These are phyloP conservation scores for Nannochloris sp. DNA, from an alignment of 139 green algal species.

Conservation along the genomic window DNA sequence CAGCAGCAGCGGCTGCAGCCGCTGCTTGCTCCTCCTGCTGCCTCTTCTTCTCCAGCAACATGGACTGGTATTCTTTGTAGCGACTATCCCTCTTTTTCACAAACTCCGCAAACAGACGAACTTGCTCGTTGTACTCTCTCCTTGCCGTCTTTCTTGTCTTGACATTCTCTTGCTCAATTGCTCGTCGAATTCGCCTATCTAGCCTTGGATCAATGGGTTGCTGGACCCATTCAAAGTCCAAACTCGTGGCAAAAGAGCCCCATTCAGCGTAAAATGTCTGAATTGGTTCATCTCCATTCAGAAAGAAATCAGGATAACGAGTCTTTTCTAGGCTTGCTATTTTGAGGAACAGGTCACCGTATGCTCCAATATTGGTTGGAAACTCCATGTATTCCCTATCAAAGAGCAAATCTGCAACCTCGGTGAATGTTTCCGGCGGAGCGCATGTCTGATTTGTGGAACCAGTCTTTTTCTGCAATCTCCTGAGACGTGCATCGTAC, in stretches of 20 bases:
- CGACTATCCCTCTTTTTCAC: constrained; percentile 81
- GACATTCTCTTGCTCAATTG: constrained; percentile 93
- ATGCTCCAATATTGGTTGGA: constrained; percentile 63
- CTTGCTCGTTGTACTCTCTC: constrained; percentile 80
- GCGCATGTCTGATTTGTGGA: too few species aligned
- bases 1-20: constrained; percentile 12
- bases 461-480: constrained; percentile 51
- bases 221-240: constrained; percentile 77
- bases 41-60: background rate
- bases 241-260: constrained; percentile 63
- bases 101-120: constrained; percentile 80
- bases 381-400: constrained; percentile 75
- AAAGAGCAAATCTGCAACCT: constrained; percentile 48
- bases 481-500: constrained; percentile 87
- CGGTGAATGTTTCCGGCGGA: too few species aligned
- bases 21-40: constrained; percentile 13
- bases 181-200: constrained; percentile 67
- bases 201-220: constrained; percentile 69
- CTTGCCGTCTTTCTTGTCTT: constrained; percentile 81
- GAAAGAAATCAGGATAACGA: constrained; percentile 17
- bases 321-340: constrained; percentile 56
- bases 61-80: constrained; percentile 34
- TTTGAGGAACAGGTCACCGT: constrained; percentile 63
- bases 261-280: constrained; percentile 78
- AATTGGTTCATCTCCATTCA: constrained; percentile 34